Evolutionary conservation across 139 green algal species (phyloP), one percentile per base, ranked within the genome.

Genomic region (Chlorella sp.): DNA sequence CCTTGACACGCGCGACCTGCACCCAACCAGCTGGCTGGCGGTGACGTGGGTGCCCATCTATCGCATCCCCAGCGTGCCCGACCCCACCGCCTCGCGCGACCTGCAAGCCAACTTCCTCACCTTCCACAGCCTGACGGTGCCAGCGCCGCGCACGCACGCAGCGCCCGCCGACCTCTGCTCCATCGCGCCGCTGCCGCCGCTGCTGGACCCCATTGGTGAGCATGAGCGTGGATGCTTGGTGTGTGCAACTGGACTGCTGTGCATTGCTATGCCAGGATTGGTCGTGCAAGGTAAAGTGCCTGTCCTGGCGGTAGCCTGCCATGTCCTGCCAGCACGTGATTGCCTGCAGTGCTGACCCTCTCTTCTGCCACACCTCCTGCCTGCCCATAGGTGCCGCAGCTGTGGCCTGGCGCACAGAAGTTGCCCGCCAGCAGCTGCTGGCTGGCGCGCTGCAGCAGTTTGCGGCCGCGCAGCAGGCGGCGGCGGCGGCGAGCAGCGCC

Each of bases 21-120:
- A 91, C 74, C 84, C 84, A 12, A 73, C 84, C 13, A 84, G 68
- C 68, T 91, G 87, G 87, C 80, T 82, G 28, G 83, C 80, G 25
- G 67, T 91, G 30, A 86, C 87, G 28, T 89, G 87, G 87, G 88
- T 87, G 65, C 87, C 87, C 18, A 47, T 91, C 21, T 89, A 91
- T 68, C 56, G 76, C 25, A n/a, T 85, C 21, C 83, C 83, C 30
- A 38, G 56, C 44, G 38, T 76, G 16, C 56, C 72, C 16, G 78
- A 85, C 69, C 57, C 85, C 5, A 21, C 25, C 4, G 47, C 26
- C 5, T 85, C 78, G 17, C 74, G 84, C 20, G 84, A 87, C 13
- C 79, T 89, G 23, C 36, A 73, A 23, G 86, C 81, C 64, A 70
- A 57, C 64, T 85, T 89, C 63, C 81, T 89, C 16, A 89, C 86